phyloP scores from a whole-genome alignment of 169 alveolate genomes.

The Cryptosporidium bovis region DNA sequence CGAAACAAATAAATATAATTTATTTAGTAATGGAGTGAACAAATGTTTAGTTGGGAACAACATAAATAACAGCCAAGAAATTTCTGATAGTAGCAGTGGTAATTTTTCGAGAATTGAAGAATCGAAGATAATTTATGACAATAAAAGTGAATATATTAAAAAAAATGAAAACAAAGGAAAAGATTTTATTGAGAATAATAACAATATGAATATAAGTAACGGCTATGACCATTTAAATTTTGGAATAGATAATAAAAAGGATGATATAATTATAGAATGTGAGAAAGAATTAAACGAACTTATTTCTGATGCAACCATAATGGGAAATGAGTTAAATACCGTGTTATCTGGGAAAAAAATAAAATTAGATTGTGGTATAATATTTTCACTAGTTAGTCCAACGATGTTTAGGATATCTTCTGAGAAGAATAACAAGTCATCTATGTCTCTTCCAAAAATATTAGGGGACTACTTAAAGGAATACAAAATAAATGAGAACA shows the following conservation, averaged over 20 bases:
- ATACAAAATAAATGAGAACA: constrained; percentile 17
- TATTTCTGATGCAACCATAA: constrained; percentile 33
- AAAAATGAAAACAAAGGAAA: not conserved
- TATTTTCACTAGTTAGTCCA: constrained; percentile 59
- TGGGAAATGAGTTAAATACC: constrained; percentile 50
- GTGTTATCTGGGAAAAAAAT: constrained; percentile 4
- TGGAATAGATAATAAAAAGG: not conserved
- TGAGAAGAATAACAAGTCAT: constrained; percentile 41
- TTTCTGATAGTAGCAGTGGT: not conserved
- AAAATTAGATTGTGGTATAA: constrained; percentile 44
- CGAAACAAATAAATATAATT: not conserved
- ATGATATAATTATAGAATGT: constrained; percentile 1
- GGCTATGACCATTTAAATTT: not conserved
- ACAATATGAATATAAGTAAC: not conserved
- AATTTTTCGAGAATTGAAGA: not conserved
- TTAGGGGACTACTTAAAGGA: constrained; percentile 46
- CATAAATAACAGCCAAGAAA: not conserved
- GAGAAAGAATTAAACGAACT: constrained; percentile 20
- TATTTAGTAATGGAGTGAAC: not conserved
- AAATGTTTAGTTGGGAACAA: not conserved
- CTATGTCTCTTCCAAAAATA: constrained; percentile 20
- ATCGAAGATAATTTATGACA: too few relatives aligned
- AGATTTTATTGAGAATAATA: constrained; percentile 3
- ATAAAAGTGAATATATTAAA: too few relatives aligned
- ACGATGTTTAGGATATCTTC: constrained; percentile 70